phyloP scores from a whole-genome alignment of 331 rosid species.

The Quercus tomentella region DNA sequence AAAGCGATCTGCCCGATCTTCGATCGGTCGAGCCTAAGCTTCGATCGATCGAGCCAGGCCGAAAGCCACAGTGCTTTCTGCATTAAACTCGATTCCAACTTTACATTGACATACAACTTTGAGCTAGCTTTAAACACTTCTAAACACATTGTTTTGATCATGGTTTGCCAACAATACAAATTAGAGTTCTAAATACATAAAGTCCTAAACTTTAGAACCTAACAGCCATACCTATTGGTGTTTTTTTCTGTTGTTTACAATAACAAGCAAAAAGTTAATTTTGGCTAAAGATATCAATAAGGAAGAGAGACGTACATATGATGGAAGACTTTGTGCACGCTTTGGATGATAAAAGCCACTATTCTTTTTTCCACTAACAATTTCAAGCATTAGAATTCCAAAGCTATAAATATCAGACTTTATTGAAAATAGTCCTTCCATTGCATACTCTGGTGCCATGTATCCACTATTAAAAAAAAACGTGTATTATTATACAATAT shows the following conservation, averaged over 20 bases:
- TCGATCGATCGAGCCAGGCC: too few species aligned
- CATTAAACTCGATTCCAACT: too few species aligned
- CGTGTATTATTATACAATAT: neutral
- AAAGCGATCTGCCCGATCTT: too few species aligned
- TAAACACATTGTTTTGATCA: too few species aligned
- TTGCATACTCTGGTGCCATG: constrained; percentile 44
- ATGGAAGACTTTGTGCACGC: constrained; percentile 15
- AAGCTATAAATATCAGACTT: constrained; percentile 41
- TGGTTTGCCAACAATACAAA: too few species aligned
- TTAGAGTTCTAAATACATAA: too few species aligned
- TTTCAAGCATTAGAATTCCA: constrained; percentile 31
- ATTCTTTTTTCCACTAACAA: constrained; percentile 37
- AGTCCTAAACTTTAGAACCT: too few species aligned
- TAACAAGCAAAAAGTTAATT: neutral
- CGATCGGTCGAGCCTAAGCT: too few species aligned
- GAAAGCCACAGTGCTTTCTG: too few species aligned
- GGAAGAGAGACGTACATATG: constrained; percentile 3
- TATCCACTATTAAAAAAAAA: constrained; percentile 26
- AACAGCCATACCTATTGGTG: constrained; percentile 45
- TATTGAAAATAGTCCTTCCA: constrained; percentile 40
- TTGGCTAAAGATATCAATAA: neutral
- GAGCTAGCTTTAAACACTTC: too few species aligned
- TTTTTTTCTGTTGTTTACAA: neutral
- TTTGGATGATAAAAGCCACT: constrained; percentile 25
- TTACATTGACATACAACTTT: too few species aligned